Evolutionary conservation across 2,329 filamentous ascomycete species (phyloP), one percentile per base, ranked within the genome.

Genomic region (Cercospora sojina): DNA sequence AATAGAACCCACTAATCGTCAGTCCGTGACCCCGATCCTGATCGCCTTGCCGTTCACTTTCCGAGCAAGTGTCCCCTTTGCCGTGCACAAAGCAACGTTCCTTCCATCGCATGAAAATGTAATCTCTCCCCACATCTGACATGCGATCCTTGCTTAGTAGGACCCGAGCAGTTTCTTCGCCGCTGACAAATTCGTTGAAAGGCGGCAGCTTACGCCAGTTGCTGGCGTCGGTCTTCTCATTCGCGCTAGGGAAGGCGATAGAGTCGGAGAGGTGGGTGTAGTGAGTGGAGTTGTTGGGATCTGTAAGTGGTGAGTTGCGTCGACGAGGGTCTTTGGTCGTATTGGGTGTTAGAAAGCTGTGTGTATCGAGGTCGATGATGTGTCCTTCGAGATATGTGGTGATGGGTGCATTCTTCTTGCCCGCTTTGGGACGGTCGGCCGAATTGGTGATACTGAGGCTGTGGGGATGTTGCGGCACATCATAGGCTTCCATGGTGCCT

Each of bases 401-500:
- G 64, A 90, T 90, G 8, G 82, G 80, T 64, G 83, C 83, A 67
- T 84, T 80, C 75, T 80, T 70, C 75, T 80, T 66, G 76, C 80
- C 72, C 73, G 73, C 72, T 68, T 73, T 74, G 35, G 73, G 72
- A 41, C 74, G 66, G 32, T 70, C 65, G 27, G 67, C 63, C 16
- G 69, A 55, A 29, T 69, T 71, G 20, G 71, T 65, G 56, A 71
- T 68, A 68, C 71, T 72, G 59, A 73, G 74, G 68, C 56, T 77
- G 47, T 66, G 59, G 38, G 68, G 76, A 65, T 82, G 79, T 32
- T 80, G 82, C 2, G 87, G 87, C 12, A 89, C 87, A 71, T 90
- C 88, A 78, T 88, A 89, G 4, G 88, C 88, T 77, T 89, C 87
- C 88, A 90, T 90, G 7, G 87, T 90, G 3, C 88, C 88, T 23